These are phyloP conservation scores for Globisporangium spiculum DNA, from an alignment of 352 stramenopile genomes.

Conservation along the genomic window DNA sequence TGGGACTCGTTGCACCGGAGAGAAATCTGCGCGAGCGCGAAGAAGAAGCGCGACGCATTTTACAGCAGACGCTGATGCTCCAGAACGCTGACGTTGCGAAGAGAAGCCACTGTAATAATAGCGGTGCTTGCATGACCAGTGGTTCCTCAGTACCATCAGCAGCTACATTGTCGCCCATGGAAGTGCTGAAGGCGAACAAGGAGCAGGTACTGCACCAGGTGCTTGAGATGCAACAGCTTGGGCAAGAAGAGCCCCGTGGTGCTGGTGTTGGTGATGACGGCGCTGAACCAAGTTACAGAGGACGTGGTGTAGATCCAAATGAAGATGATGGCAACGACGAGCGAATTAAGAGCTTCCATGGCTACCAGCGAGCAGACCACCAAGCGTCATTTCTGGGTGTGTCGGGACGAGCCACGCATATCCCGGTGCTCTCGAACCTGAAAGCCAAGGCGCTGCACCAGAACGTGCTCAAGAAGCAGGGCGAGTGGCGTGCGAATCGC, in stretches of 20 bases:
- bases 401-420: constrained; percentile 22
- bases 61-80: constrained; percentile 30
- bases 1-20: constrained; percentile 16
- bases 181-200: constrained; percentile 7
- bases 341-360: constrained; percentile 21
- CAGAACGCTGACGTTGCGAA: neutral
- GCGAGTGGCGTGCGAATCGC: constrained; percentile 10
- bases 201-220: constrained; percentile 11
- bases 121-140: neutral
- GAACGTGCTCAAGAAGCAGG: constrained; percentile 22
- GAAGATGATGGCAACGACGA: neutral
- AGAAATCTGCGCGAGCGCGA: constrained; percentile 33
- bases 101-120: neutral
- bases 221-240: neutral
- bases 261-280: neutral
- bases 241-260: neutral
- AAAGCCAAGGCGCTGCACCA: constrained; percentile 18
- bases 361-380: constrained; percentile 19
- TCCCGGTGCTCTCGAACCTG: constrained; percentile 22
- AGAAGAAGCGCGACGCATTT: constrained; percentile 32
- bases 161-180: constrained; percentile 7
- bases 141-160: neutral
- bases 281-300: constrained; percentile 9
- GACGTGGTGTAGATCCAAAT: neutral
- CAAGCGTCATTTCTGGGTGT: constrained; percentile 24